Conservation (phyloP, 805 yeast genomes). For the Yarrowia bubula region DNA sequence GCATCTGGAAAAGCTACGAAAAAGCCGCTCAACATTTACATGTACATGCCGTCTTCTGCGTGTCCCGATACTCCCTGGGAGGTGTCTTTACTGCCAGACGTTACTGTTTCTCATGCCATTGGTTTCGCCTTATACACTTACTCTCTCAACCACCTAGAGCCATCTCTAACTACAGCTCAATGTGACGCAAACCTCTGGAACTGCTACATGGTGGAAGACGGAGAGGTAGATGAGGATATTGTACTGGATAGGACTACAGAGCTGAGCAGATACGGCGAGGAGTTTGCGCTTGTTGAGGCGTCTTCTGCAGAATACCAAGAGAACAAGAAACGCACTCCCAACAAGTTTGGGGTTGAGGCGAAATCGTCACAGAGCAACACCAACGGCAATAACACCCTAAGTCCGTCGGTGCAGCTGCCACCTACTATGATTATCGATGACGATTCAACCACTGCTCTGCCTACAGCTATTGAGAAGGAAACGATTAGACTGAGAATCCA, state of each 20-base stretch:
- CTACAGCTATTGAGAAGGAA: background rate
- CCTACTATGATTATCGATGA: slow-evolving; percentile 7
- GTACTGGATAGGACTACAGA: slow-evolving; percentile 67
- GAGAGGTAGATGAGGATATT: slow-evolving; percentile 83
- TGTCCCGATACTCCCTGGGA: slow-evolving; percentile 38
- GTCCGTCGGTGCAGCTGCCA: background rate
- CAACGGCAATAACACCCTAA: no score
- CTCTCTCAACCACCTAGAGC: slow-evolving; percentile 34
- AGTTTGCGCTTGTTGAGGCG: slow-evolving; percentile 71
- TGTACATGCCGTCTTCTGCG: slow-evolving; percentile 40
- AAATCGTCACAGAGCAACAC: no score
- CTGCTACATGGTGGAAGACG: slow-evolving; percentile 88
- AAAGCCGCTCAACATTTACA: slow-evolving; percentile 37
- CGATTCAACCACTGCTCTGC: slow-evolving; percentile 4
- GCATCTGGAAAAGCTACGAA: slow-evolving; percentile 41
- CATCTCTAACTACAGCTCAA: slow-evolving; percentile 34
- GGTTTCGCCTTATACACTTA: slow-evolving; percentile 50
- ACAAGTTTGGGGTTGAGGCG: slow-evolving; percentile 29
- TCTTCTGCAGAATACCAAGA: slow-evolving; percentile 39
- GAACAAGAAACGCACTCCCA: slow-evolving; percentile 40
- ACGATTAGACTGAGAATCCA: slow-evolving; percentile 5
- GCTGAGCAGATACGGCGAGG: slow-evolving; percentile 74
- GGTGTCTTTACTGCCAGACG: slow-evolving; percentile 41
- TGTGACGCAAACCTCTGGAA: slow-evolving; percentile 70
- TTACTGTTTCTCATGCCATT: slow-evolving; percentile 53